phyloP scores from a whole-genome alignment of 768 basidiomycete genomes.

The Russula dissimulans region DNA sequence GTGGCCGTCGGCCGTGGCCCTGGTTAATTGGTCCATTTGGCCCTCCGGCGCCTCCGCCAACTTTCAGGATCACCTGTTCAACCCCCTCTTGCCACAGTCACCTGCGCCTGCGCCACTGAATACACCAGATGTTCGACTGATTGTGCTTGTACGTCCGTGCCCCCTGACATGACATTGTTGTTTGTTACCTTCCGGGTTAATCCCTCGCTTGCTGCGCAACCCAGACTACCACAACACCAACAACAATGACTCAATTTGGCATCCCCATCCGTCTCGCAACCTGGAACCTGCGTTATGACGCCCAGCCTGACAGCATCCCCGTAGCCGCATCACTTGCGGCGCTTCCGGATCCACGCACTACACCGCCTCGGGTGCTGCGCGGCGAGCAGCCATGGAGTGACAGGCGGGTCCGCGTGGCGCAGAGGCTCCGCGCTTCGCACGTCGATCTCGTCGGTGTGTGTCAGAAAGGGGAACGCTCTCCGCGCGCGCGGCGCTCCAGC shows the following conservation, averaged over 20 bases:
- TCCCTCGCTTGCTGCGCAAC: too few species aligned
- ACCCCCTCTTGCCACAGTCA: neutral
- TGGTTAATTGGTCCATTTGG: neutral
- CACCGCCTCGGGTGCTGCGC: slow-evolving; percentile 26
- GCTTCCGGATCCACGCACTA: slow-evolving; percentile 36
- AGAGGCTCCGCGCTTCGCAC: slow-evolving; percentile 35
- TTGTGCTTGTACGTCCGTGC: neutral
- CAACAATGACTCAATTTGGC: neutral
- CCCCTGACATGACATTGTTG: too few species aligned
- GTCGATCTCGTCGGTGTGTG: slow-evolving; percentile 34
- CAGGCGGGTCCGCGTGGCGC: slow-evolving; percentile 39
- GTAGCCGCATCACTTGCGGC: slow-evolving; percentile 37
- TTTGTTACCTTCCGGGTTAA: too few species aligned
- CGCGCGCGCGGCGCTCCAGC: neutral
- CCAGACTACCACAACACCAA: too few species aligned
- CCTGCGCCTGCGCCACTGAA: neutral
- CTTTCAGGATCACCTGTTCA: slow-evolving; percentile 10
- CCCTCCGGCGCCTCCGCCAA: neutral
- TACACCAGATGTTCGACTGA: neutral
- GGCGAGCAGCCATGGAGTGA: slow-evolving; percentile 49
- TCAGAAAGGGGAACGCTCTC: neutral
- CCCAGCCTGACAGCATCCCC: slow-evolving; percentile 40
- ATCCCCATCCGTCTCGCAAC: slow-evolving; percentile 27
- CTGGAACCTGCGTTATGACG: slow-evolving; percentile 49
- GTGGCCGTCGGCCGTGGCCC: neutral